Evolutionary conservation across 371 early-diverging fungal genomes (phyloP), one percentile per base, ranked within the genome.

Genomic region (Mortierella sp.): DNA sequence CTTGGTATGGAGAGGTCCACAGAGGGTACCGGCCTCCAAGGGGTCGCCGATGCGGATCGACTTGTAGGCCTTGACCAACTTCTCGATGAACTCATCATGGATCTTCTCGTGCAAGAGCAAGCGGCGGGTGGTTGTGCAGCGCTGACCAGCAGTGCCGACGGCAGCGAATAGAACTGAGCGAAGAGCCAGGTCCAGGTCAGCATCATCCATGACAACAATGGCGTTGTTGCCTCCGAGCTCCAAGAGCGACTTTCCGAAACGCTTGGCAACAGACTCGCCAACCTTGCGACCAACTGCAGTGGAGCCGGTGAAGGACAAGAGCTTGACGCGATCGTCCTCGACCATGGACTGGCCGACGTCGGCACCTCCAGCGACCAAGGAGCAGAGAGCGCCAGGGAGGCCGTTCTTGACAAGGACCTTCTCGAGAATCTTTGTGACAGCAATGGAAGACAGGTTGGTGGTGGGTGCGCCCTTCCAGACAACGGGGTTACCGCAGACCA

Each of bases 181-280:
- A 11, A 97, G 84, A 7, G 98, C 97, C 47, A 98, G 80, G 51
- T 97, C 95, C 23, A 96, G 64, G 73, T 98, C 96, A n/a, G 97
- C 96, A 63, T 97, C 97, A 26, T 92, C 90, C 78, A 91, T 93
- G 41, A 95, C 95, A 48, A 96, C 90, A 54, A 97, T 92, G 44
- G 97, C 97, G 66, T 97, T 98, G 87, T 98, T 98, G 26, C 98
- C 98, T 48, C 98, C 98, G 17, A 98, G 86, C 80, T 98, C 98
- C 43, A 98, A 75, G 31, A 98, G 83, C 19, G 88, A 82, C 80
- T 90, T 89, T 54, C 97, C 98, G 67, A 97, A 97, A 3, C 98
- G 86, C 49, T 88, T 84, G 75, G 97, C 96, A 17, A 97, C 95
- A 8, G 86, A 79, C 54, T 87, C 79, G 6, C 89, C 95, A 15